Base-by-base conservation (phyloP, 2,329 filamentous ascomycete genomes). In the Colletotrichum horii region DNA sequence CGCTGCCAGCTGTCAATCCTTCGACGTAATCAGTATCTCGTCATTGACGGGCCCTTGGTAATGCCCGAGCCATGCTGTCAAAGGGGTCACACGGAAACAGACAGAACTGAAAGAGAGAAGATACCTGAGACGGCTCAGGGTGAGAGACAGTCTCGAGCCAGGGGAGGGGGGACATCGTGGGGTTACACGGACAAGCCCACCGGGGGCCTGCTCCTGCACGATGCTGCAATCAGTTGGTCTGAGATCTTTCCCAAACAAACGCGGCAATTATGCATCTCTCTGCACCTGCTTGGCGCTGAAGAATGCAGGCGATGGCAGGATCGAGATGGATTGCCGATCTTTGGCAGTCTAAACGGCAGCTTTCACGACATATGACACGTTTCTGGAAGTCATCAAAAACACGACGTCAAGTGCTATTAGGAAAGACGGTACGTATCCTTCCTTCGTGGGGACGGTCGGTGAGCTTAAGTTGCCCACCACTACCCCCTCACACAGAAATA, bases 141-240 rank as follows among this genome's bases (percentile, higher is more conserved):
- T 26, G 8, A 19, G 62, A 55, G 34, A 61, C 36, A 60, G 8
- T 36, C 30, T 28, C 38, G 14, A 22, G 32, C 24, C 15, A 36
- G 19, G 15, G 6, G 34, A 32, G 28, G 12, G 34, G 28, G 34
- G 32, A n/a, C 30, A 48, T 24, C 22, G 32, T 8, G 24, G n/a
- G 15, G 70, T 71, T 67, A 19, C 26, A 75, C 70, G 9, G 16
- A 15, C 43, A 55, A 28, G 15, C 15, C 22, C 7, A 6, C 16
- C 56, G 32, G 73, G 24, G n/a, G 16, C 14, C 60, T 65, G 5
- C 58, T 48, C 38, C 71, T 76, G 70, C 74, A 74, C 43, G 58
- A 74, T 74, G 43, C 43, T 64, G 58, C 74, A 76, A 74, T 76
- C 56, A 61, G 5, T 66, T 71, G 36, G 38, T 56, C 52, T 56